Percentiles rank a stretch among this genome's conserved stretches.
Evolutionary conservation across 1,284 basidiomycete species (phyloP).

Genomic region (Moniliophthora roreri): DNA sequence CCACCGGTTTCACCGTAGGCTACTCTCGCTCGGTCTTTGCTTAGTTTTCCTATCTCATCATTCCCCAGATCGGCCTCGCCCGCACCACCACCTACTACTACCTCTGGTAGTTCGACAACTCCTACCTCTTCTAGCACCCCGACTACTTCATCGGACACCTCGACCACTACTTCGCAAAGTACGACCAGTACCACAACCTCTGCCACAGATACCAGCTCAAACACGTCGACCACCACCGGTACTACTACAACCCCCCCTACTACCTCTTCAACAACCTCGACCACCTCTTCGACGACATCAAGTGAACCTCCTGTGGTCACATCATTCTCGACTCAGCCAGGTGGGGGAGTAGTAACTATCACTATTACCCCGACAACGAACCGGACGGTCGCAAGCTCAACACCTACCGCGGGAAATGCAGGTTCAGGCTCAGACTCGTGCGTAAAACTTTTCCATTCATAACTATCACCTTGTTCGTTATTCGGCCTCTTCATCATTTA

Average conservation of each 20-base stretch:
- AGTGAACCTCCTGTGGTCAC: conserved; percentile 13
- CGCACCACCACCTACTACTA: too few species aligned
- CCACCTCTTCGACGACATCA: conserved; percentile 13
- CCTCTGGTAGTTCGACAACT: too few species aligned
- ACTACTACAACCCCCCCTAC: conserved; percentile 1
- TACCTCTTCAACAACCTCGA: conserved; percentile 13
- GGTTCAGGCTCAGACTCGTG: too few species aligned
- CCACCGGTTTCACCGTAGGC: too few species aligned
- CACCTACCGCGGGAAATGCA: not conserved
- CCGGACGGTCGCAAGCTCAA: conserved; percentile 7
- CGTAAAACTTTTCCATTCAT: too few species aligned
- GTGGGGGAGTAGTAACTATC: conserved; percentile 14
- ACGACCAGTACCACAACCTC: not conserved
- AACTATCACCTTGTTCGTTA: too few species aligned
- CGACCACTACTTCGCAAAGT: not conserved
- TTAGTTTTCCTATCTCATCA: too few species aligned
- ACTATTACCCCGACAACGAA: conserved; percentile 12
- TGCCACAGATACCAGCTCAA: not conserved
- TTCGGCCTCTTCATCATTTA: too few species aligned
- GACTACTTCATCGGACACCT: not conserved
- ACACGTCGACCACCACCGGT: conserved; percentile 1
- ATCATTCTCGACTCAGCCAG: conserved; percentile 9
- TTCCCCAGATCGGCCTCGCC: too few species aligned
- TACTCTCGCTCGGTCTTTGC: too few species aligned
- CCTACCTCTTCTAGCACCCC: not conserved